Percentiles rank a stretch among this genome's conserved stretches.
Conservation (phyloP, 805 yeast genomes). For the Candida ulmi region DNA sequence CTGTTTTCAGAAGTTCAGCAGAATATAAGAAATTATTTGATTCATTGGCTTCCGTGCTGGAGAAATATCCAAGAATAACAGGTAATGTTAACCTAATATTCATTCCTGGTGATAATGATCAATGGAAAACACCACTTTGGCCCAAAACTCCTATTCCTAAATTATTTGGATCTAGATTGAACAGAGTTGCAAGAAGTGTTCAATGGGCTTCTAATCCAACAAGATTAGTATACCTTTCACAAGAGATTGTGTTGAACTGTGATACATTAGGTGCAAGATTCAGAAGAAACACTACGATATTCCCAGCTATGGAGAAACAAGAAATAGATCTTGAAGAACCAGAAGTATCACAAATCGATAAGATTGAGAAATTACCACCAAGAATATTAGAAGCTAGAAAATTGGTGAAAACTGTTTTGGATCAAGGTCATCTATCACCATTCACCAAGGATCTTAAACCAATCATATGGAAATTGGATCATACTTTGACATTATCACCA, state of each 20-base stretch:
- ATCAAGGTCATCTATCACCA: slow-evolving; percentile 87
- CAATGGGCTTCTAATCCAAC: slow-evolving; percentile 74
- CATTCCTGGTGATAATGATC: slow-evolving; percentile 89
- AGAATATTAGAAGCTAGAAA: slow-evolving; percentile 58
- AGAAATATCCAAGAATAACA: slow-evolving; percentile 51
- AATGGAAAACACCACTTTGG: slow-evolving; percentile 79
- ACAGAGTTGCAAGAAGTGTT: slow-evolving; percentile 48
- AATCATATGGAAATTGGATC: slow-evolving; percentile 64
- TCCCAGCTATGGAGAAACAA: slow-evolving; percentile 33
- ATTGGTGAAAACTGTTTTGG: slow-evolving; percentile 72
- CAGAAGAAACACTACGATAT: slow-evolving; percentile 60
- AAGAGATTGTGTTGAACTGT: slow-evolving; percentile 70
- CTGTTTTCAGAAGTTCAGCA: slow-evolving; percentile 57
- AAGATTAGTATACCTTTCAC: slow-evolving; percentile 71
- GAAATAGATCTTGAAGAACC: slow-evolving; percentile 11
- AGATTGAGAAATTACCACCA: slow-evolving; percentile 34
- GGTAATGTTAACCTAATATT: slow-evolving; percentile 55
- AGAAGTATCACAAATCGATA: slow-evolving; percentile 23
- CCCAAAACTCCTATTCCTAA: slow-evolving; percentile 74
- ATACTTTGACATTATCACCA: slow-evolving; percentile 66
- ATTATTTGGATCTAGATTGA: slow-evolving; percentile 63
- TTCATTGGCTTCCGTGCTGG: slow-evolving; percentile 58
- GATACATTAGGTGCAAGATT: slow-evolving; percentile 71
- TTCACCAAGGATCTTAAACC: slow-evolving; percentile 58
- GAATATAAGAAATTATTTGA: slow-evolving; percentile 68